Evolutionary conservation across 106 monocot species (phyloP).

Genomic region (Cymbidium sinense): DNA sequence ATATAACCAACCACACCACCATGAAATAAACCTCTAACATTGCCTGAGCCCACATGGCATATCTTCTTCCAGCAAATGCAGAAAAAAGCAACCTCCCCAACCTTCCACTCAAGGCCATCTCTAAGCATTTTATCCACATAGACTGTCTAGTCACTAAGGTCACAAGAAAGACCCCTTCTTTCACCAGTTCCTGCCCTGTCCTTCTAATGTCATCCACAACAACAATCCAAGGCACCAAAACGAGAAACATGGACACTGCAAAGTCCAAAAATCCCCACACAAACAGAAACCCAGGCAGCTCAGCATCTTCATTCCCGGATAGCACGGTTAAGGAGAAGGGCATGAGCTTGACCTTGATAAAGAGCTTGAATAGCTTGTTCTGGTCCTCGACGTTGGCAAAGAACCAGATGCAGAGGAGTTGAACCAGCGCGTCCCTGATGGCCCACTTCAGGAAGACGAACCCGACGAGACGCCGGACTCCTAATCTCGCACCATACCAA

Average conservation of each 20-base stretch:
- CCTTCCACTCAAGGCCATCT: constrained; percentile 45
- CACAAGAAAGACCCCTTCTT: constrained; percentile 47
- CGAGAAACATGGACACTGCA: constrained; percentile 26
- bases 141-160: constrained; percentile 27
- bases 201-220: constrained; percentile 33
- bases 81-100: constrained; percentile 27
- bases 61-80: constrained; percentile 29
- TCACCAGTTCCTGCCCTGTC: constrained; percentile 34
- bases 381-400: constrained; percentile 49
- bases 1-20: constrained; percentile 67
- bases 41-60: constrained; percentile 33
- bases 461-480: constrained; percentile 31
- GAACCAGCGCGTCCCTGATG: constrained; percentile 42
- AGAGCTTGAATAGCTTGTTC: constrained; percentile 48
- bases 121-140: constrained; percentile 41
- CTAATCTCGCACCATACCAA: constrained; percentile 24
- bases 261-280: constrained; percentile 51
- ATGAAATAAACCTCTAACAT: constrained; percentile 65
- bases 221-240: constrained; percentile 51
- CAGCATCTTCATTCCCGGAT: constrained; percentile 11
- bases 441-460: constrained; percentile 64
- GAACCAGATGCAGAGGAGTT: constrained; percentile 53
- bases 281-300: constrained; percentile 35
- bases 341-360: constrained; percentile 53
- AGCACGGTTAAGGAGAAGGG: constrained; percentile 49